Percentiles rank a stretch among this genome's conserved stretches.
Evolutionary conservation across 2,329 filamentous ascomycete species (phyloP).

Genomic region (Colletotrichum tamarilloi): DNA sequence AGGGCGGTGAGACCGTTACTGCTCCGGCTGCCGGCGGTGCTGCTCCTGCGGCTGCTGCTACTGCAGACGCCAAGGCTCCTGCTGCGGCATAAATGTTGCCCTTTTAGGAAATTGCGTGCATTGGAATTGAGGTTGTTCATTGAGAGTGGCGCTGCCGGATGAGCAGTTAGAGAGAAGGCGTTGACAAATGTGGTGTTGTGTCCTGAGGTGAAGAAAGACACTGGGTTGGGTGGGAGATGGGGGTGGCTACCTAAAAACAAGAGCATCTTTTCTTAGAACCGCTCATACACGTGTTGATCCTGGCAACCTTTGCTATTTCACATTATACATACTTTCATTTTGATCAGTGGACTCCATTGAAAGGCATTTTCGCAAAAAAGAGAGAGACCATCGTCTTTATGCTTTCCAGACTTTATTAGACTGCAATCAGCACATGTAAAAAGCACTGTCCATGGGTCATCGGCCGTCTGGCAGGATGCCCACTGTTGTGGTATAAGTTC

Average conservation of each 20-base stretch:
- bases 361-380: neutral
- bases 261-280: conserved; percentile 30
- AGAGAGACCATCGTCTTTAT: neutral
- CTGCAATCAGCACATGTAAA: neutral
- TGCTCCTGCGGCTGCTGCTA: conserved; percentile 46
- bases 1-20: conserved; percentile 50
- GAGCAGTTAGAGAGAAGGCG: conserved; percentile 32
- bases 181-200: conserved; percentile 28
- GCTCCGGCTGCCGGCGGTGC: conserved; percentile 42
- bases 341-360: neutral
- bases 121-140: neutral
- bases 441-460: neutral
- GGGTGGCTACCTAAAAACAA: conserved; percentile 27
- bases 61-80: conserved; percentile 45
- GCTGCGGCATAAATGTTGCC: conserved; percentile 45
- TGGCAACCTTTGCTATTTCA: conserved; percentile 4
- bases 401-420: neutral
- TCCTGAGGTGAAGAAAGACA: conserved; percentile 8
- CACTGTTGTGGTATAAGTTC: conserved; percentile 12
- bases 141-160: conserved; percentile 31
- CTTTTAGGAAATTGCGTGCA: neutral
- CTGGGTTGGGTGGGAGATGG: neutral
- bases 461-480: neutral
- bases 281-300: conserved; percentile 19
- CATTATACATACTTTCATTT: conserved; percentile 31